Evolutionary conservation across 805 yeast species (phyloP).

Genomic region (Myxozyma vanderwaltii): DNA sequence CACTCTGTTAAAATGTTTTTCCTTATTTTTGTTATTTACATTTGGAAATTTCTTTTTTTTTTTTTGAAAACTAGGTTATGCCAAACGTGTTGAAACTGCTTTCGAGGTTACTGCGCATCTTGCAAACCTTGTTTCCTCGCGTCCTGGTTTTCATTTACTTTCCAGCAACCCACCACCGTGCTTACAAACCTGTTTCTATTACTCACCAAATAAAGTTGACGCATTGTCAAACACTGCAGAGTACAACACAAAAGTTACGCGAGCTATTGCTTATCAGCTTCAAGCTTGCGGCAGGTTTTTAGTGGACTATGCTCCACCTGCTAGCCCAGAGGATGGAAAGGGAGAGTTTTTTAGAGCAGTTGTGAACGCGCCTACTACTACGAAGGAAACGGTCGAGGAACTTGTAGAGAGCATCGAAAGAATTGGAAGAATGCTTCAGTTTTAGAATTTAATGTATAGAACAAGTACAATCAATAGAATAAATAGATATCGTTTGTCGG

Average conservation of each 20-base stretch:
- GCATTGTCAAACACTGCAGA: constrained; percentile 37
- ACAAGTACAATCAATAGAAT: no score
- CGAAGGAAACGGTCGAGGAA: constrained; percentile 50
- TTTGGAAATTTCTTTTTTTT: background rate
- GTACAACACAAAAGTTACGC: constrained; percentile 56
- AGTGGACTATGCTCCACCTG: constrained; percentile 72
- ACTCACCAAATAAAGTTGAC: constrained; percentile 49
- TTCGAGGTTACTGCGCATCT: constrained; percentile 65
- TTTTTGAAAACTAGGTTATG: no score
- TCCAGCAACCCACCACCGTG: constrained; percentile 68
- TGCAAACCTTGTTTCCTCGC: constrained; percentile 47
- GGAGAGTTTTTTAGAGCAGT: constrained; percentile 88
- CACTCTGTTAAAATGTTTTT: background rate
- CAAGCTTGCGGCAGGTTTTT: constrained; percentile 67
- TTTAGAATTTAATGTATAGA: background rate
- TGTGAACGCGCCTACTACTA: constrained; percentile 67
- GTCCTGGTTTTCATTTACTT: constrained; percentile 57
- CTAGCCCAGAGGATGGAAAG: constrained; percentile 38
- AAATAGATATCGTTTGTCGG: no score
- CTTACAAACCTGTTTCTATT: constrained; percentile 81
- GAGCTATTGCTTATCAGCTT: constrained; percentile 61
- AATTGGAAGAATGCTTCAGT: constrained; percentile 40
- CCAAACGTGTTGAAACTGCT: constrained; percentile 70
- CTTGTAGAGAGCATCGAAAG: constrained; percentile 47
- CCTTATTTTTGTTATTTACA: background rate